Percentiles rank a stretch among this genome's conserved stretches.
phyloP scores from a whole-genome alignment of 345 rosid genomes.

The Melastoma malabathricum region DNA sequence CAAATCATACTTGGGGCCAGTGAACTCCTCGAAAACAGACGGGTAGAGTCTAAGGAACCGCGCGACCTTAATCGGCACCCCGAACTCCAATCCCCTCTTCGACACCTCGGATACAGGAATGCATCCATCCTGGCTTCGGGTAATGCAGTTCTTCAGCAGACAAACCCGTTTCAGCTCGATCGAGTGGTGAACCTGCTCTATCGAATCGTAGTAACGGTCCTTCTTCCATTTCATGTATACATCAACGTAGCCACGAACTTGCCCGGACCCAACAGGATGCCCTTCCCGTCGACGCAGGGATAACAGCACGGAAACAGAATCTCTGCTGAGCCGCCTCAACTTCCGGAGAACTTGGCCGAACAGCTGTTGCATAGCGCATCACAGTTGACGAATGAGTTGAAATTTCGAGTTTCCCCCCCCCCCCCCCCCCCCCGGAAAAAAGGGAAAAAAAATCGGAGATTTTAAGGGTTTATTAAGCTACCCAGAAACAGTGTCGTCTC shows the following conservation, averaged over 20 bases:
- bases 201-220: constrained; percentile 51
- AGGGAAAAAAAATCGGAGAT: too few relatives aligned
- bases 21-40: constrained; percentile 66
- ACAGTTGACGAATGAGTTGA: too few relatives aligned
- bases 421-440: too few relatives aligned
- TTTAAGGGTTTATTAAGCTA: too few relatives aligned
- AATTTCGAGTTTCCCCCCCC: too few relatives aligned
- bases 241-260: constrained; percentile 37
- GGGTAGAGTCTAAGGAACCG: constrained; percentile 60
- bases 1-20: constrained; percentile 48
- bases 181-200: constrained; percentile 61
- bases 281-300: too few relatives aligned
- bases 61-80: constrained; percentile 54
- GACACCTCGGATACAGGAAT: constrained; percentile 62
- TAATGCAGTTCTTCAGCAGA: constrained; percentile 53
- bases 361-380: too few relatives aligned
- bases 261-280: constrained; percentile 3
- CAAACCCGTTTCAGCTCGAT: constrained; percentile 47
- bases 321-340: too few relatives aligned
- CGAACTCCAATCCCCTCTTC: constrained; percentile 58
- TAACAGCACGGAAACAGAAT: too few relatives aligned
- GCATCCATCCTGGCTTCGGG: constrained; percentile 33
- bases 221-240: constrained; percentile 93
- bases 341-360: too few relatives aligned
- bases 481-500: too few relatives aligned